A percentile compares a stretch with the other conserved stretches of the same genome.
These are phyloP conservation scores for Ophiognomonia clavigignenti-juglandacearum DNA, from an alignment of 2,329 filamentous ascomycete species.

Conservation along the genomic window DNA sequence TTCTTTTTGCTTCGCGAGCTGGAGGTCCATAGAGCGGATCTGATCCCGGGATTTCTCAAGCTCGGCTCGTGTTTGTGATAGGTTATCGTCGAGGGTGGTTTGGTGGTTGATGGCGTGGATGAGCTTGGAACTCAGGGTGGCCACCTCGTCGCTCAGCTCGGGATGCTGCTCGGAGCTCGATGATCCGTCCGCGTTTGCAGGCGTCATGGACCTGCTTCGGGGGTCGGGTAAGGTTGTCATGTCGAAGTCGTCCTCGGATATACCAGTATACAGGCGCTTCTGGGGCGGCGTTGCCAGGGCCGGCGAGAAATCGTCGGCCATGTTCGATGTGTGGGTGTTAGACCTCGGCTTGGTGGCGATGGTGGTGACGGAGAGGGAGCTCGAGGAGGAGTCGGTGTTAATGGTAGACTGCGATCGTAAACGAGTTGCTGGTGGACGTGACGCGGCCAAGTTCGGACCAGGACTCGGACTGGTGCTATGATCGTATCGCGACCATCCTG, in stretches of 20 bases:
- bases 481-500: slow-evolving; percentile 44
- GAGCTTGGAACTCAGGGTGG: slow-evolving; percentile 87
- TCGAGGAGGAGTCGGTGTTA: slow-evolving; percentile 37
- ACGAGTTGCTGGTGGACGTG: slow-evolving; percentile 36
- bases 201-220: slow-evolving; percentile 47
- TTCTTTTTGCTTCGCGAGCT: slow-evolving; percentile 63
- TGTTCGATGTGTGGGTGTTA: slow-evolving; percentile 32
- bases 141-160: slow-evolving; percentile 68
- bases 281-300: slow-evolving; percentile 17
- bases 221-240: slow-evolving; percentile 68
- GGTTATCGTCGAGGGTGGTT: slow-evolving; percentile 81
- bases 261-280: slow-evolving; percentile 28
- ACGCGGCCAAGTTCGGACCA: slow-evolving; percentile 20
- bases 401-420: slow-evolving; percentile 50
- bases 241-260: slow-evolving; percentile 49
- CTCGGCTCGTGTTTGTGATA: slow-evolving; percentile 78
- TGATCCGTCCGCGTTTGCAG: slow-evolving; percentile 31
- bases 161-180: slow-evolving; percentile 41
- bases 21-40: slow-evolving; percentile 62
- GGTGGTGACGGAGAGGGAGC: slow-evolving; percentile 30
- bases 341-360: slow-evolving; percentile 34
- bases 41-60: slow-evolving; percentile 67
- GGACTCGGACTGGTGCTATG: slow-evolving; percentile 27
- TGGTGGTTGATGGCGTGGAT: slow-evolving; percentile 98
- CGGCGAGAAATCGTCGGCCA: slow-evolving; percentile 26